Percentiles rank a stretch among this genome's conserved stretches.
These are phyloP conservation scores for Sorghum bicolor DNA, from an alignment of 176 grass and related monocot genomes.

Conservation along the genomic window Sorghum_bicolor_NCBIv3 NC_012870.2:57668001-57668500, in stretches of 20 bases:
- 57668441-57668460: background rate
- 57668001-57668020: background rate
- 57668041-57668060: background rate
- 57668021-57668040: background rate
- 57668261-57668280: background rate
- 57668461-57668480: slow-evolving; percentile 19
- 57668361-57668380: background rate
- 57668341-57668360: background rate
- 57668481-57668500: slow-evolving; percentile 15
- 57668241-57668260: background rate
- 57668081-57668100: background rate
- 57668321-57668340: background rate
- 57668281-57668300: background rate
- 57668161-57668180: slow-evolving; percentile 8
- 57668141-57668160: background rate
- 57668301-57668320: slow-evolving; percentile 2
- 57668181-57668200: background rate
- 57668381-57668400: background rate
- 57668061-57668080: background rate
- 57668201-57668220: background rate
- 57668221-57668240: background rate
- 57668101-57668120: background rate
- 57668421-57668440: background rate
- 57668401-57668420: background rate
- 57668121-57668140: background rate